Conservation (phyloP, 192 early-diverging fungal species). For the Backusella macrospora region DNA sequence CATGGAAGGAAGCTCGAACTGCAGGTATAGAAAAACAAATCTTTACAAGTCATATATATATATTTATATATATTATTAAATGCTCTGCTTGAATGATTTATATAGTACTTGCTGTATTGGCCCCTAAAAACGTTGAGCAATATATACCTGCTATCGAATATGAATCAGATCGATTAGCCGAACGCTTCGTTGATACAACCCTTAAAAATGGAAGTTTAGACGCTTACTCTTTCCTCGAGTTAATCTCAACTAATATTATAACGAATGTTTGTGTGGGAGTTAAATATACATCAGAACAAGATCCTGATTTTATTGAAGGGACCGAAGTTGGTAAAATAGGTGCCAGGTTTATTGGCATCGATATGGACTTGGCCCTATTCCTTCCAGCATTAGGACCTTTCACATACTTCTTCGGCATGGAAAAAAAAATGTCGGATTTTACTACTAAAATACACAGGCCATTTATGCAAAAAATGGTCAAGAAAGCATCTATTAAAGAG, state of each 20-base stretch:
- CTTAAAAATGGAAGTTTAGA: not conserved
- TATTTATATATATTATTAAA: too few relatives aligned
- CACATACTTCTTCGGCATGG: not conserved
- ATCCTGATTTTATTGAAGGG: constrained; percentile 6
- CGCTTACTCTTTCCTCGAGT: not conserved
- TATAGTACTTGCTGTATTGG: constrained; percentile 11
- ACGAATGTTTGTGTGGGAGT: not conserved
- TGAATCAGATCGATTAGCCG: not conserved
- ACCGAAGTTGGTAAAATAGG: not conserved
- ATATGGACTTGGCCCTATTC: not conserved
- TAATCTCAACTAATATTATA: constrained; percentile 8
- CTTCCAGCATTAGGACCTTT: not conserved
- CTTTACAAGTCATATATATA: too few relatives aligned
- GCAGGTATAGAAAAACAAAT: constrained; percentile 15
- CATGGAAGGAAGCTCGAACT: constrained; percentile 6
- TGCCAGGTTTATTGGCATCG: not conserved
- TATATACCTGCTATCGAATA: not conserved
- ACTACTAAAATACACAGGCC: not conserved
- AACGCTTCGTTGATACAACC: not conserved
- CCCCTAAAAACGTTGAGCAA: constrained; percentile 3
- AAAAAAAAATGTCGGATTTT: not conserved
- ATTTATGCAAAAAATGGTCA: not conserved
- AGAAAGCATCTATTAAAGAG: not conserved
- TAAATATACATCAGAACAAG: not conserved
- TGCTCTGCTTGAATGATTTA: not conserved